Percentiles rank a stretch among this genome's conserved stretches.
These are phyloP conservation scores for Planoprotostelium fungivorum DNA, from an alignment of 78 protist genomes.

Conservation along the genomic window DNA sequence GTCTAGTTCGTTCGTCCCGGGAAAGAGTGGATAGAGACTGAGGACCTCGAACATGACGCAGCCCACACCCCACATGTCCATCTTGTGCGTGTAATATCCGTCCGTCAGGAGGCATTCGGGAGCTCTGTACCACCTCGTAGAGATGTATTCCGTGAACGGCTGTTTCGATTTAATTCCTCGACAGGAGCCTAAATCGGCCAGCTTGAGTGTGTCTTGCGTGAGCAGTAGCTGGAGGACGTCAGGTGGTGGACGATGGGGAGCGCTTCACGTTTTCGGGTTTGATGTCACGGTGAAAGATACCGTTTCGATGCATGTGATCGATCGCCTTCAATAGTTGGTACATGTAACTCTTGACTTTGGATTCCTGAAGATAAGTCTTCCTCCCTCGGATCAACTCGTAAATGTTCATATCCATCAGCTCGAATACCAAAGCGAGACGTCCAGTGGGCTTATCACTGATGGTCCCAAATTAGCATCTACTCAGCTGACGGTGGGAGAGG, in stretches of 20 bases:
- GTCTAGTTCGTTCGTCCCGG: conserved; percentile 91
- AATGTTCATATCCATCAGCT: conserved; percentile 85
- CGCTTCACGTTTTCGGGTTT: conserved; percentile 86
- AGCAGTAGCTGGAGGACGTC: conserved; percentile 46
- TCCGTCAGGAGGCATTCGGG: conserved; percentile 92
- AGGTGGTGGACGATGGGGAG: neutral
- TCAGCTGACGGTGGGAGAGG: neutral
- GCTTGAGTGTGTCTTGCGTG: conserved; percentile 57
- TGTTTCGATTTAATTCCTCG: conserved; percentile 81
- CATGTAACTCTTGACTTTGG: conserved; percentile 38
- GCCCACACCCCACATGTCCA: conserved; percentile 91
- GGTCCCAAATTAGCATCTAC: too few species aligned
- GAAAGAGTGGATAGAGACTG: conserved; percentile 86
- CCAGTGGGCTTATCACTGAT: conserved; percentile 60
- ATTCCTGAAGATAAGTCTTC: conserved; percentile 53
- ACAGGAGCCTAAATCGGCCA: conserved; percentile 90
- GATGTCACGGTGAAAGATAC: conserved; percentile 90
- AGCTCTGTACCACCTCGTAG: conserved; percentile 88
- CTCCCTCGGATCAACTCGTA: conserved; percentile 83
- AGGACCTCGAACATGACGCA: conserved; percentile 67
- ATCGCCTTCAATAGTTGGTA: conserved; percentile 76
- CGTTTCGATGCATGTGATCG: conserved; percentile 85
- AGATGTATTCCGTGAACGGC: conserved; percentile 92
- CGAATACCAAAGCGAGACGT: conserved; percentile 83
- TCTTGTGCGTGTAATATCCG: conserved; percentile 86